phyloP scores from a whole-genome alignment of 2,329 filamentous ascomycete genomes.

The Sordariomycetes sp. region DNA sequence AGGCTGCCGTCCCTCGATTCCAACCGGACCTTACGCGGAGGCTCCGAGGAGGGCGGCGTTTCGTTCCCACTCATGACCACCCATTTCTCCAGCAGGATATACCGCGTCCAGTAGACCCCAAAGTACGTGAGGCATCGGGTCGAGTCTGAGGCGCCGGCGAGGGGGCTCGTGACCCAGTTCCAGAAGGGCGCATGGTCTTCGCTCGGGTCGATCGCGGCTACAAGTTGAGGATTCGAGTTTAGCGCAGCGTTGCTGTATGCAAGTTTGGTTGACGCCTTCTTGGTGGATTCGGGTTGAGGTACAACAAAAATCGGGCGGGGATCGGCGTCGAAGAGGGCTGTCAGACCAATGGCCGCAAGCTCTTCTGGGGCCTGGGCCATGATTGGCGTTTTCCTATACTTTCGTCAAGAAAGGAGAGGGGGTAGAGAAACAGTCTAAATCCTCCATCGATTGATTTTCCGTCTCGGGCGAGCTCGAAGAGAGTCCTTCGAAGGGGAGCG shows the following conservation, averaged over 20 bases:
- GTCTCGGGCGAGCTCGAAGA: too few relatives aligned
- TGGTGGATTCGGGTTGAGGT: conserved; percentile 6
- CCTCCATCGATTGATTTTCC: too few relatives aligned
- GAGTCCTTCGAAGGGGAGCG: too few relatives aligned
- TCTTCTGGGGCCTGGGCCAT: too few relatives aligned
- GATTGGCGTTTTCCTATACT: too few relatives aligned
- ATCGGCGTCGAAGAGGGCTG: conserved; percentile 30
- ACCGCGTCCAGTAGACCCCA: conserved; percentile 26
- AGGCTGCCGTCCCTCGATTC: conserved; percentile 12
- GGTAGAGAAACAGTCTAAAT: too few relatives aligned
- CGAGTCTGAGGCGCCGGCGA: not conserved
- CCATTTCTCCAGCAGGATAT: conserved; percentile 22
- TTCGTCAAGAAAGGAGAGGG: too few relatives aligned
- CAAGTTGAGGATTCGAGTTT: conserved; percentile 16
- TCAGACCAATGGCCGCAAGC: conserved; percentile 17
- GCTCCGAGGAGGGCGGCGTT: conserved; percentile 18
- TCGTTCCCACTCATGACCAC: conserved; percentile 29
- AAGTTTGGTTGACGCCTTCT: conserved; percentile 6
- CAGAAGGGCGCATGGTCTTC: conserved; percentile 23
- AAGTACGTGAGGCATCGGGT: conserved; percentile 18
- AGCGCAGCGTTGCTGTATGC: conserved; percentile 30
- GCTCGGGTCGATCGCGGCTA: conserved; percentile 18
- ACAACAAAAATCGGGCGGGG: conserved; percentile 31
- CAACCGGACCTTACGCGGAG: conserved; percentile 19
- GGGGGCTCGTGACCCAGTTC: conserved; percentile 24